Base-by-base conservation (phyloP, 768 basidiomycete species). In the Mycena crocata region DNA sequence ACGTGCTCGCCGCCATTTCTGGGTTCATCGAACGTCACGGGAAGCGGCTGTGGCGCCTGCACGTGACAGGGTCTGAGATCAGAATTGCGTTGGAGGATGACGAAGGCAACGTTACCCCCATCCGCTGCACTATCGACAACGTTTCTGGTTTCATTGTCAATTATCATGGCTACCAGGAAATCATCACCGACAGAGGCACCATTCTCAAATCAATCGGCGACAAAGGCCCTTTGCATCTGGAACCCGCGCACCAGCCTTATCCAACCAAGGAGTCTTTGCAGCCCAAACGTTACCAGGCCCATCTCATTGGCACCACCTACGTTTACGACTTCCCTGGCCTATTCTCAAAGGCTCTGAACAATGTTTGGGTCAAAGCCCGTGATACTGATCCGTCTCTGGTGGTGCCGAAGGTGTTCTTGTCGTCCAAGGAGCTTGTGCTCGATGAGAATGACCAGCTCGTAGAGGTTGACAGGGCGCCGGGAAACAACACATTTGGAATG, bases 261-360 rank as follows among this genome's bases (percentile, higher is more conserved):
- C 90, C 97, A 17, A 99, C 97, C 63, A 99, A 98, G 82, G 97
- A 98, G 78, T 98, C 96, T 21, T 84, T 99, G 50, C 98, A 99
- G 77, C 98, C 98, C 44, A 96, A 98, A 79, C 95, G 98, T 69
- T 99, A 99, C 83, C 97, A 99, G 77, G 98, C 98, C 26, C 98
- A 99, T 79, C 88, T 98, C 64, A 91, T 98, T 71, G 98, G 98
- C 57, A 99, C 98, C 32, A 99, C 98, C 55, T 99, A 99, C 77
- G 96, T 93, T 34, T 99, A 99, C 80, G 98, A 99, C 81, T 99
- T 99, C 91, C 98, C 98, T 44, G 98, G 98, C 74, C 89, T 99
- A 69, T 99, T 99, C 86, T 92, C 96, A 40, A 99, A 99, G 82
- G 96, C 97, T 9, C 83, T 99, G 65, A 93, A 95, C 74, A 95